Evolutionary conservation across 768 basidiomycete species (phyloP), one percentile per base, ranked within the genome.

Genomic region (Tricholoma hemisulphureum): DNA sequence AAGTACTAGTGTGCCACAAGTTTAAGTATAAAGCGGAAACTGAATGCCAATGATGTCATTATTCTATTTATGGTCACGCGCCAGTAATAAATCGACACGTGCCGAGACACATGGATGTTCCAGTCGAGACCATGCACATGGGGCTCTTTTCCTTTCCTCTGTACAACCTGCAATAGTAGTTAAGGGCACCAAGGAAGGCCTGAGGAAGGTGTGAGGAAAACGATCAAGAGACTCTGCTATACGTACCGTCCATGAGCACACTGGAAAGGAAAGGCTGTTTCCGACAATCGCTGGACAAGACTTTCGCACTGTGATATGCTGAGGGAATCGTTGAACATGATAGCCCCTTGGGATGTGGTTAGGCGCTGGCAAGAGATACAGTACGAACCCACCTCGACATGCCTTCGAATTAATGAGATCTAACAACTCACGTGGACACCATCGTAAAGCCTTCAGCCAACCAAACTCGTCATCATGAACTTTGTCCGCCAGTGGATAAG

Each of bases 391-490:
- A 88, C 96, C 95, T 76, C 97, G 80, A 67, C 97, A 99, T 21
- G 97, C 97, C 73, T 93, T 95, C 9, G 95, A 97, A 71, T 98
- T 95, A 63, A 93, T 78, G 61, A 99, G 73, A 32, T 95, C 91
- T 13, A 95, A 71, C 52, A 98, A 77, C 54, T 82, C 85, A 51
- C 78, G 80, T n/a, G 97, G 97, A 69, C 91, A 95, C 80, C 83
- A 86, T 23, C 91, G 83, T 37, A 95, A 69, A 45, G 85, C 86
- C 66, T 81, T 83, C 65, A 89, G 72, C 93, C 93, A 93, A 66
- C 65, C 51, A 57, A 75, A 72, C 50, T 74, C 73, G 41, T 67
- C 71, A 28, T 65, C 66, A 35, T 66, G 64, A 16, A 66, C 63
- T 10, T 63, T 54, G 35, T 24, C 57, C n/a, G n/a, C n/a, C n/a